These are phyloP conservation scores for Hypoxylon lenormandii DNA, from an alignment of 495 filamentous ascomycete species.

Conservation along the genomic window DNA sequence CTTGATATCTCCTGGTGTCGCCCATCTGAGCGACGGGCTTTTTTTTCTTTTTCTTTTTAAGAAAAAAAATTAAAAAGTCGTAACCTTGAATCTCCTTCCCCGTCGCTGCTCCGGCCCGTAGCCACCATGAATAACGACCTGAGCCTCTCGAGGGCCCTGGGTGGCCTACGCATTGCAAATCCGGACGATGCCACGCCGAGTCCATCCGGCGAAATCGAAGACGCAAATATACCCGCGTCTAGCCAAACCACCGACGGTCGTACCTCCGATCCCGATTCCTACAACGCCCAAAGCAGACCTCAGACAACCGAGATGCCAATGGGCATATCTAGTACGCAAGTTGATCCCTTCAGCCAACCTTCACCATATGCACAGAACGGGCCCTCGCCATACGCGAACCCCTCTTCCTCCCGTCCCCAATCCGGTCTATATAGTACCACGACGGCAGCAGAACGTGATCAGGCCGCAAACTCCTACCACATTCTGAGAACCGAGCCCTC, in stretches of 20 bases:
- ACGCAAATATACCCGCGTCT: constrained; percentile 42
- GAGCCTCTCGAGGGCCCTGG: constrained; percentile 90
- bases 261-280: constrained; percentile 33
- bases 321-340: constrained; percentile 18
- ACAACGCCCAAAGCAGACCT: constrained; percentile 41
- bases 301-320: constrained; percentile 52
- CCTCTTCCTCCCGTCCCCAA: constrained; percentile 63
- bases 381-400: constrained; percentile 40
- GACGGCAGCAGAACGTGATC: constrained; percentile 52
- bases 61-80: constrained; percentile 39
- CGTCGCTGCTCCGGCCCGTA: constrained; percentile 13
- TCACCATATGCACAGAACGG: constrained; percentile 47
- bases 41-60: too few species aligned
- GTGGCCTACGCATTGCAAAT: constrained; percentile 96
- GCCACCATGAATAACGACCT: constrained; percentile 86
- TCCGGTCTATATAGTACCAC: constrained; percentile 65
- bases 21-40: constrained; percentile 14
- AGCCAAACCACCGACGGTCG: constrained; percentile 33
- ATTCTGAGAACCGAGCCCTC: constrained; percentile 73
- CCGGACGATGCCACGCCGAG: constrained; percentile 82
- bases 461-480: constrained; percentile 60
- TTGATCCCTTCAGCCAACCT: constrained; percentile 28
- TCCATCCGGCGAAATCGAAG: constrained; percentile 60
- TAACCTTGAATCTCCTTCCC: constrained; percentile 2
- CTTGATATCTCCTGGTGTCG: constrained; percentile 26